phyloP scores from a whole-genome alignment of 2,329 filamentous ascomycete species.

The Tolypocladium endophyticum region DNA sequence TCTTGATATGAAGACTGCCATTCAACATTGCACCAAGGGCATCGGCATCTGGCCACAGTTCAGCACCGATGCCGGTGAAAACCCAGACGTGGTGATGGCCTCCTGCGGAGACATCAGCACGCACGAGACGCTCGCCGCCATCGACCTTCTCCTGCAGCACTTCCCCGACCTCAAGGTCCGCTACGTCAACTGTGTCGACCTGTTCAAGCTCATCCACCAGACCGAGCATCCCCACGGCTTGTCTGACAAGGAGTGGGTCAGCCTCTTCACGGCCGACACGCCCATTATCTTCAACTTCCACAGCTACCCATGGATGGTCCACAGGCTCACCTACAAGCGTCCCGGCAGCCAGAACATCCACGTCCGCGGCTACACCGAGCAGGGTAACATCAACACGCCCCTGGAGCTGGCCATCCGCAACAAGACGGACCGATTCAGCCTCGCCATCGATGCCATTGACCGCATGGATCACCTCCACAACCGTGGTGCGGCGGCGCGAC shows the following conservation, averaged over 20 bases:
- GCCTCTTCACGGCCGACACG: constrained; percentile 61
- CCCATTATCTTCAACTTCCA: constrained; percentile 80
- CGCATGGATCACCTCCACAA: constrained; percentile 53
- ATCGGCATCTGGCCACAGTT: constrained; percentile 71
- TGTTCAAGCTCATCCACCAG: constrained; percentile 68
- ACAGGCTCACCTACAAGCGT: constrained; percentile 66
- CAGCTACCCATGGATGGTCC: constrained; percentile 71
- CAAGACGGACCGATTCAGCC: constrained; percentile 63
- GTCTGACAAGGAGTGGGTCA: constrained; percentile 51
- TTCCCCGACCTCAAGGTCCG: constrained; percentile 65
- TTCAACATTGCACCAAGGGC: constrained; percentile 69
- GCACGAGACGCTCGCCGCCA: constrained; percentile 63
- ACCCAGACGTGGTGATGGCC: constrained; percentile 69
- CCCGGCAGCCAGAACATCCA: constrained; percentile 58
- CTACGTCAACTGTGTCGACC: constrained; percentile 70
- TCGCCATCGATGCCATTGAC: constrained; percentile 70
- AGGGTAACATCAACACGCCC: constrained; percentile 76
- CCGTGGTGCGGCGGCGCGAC: constrained; percentile 48
- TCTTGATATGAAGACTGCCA: constrained; percentile 60
- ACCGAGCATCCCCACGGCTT: constrained; percentile 65
- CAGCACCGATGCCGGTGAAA: constrained; percentile 55
- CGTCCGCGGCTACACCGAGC: constrained; percentile 72
- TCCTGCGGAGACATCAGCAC: constrained; percentile 67
- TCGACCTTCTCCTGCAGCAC: constrained; percentile 60
- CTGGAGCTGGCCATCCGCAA: constrained; percentile 71